Percentiles rank a stretch among this genome's conserved stretches.
Evolutionary conservation across 495 filamentous ascomycete species (phyloP).

Genomic region (Talaromyces nanjingensis): DNA sequence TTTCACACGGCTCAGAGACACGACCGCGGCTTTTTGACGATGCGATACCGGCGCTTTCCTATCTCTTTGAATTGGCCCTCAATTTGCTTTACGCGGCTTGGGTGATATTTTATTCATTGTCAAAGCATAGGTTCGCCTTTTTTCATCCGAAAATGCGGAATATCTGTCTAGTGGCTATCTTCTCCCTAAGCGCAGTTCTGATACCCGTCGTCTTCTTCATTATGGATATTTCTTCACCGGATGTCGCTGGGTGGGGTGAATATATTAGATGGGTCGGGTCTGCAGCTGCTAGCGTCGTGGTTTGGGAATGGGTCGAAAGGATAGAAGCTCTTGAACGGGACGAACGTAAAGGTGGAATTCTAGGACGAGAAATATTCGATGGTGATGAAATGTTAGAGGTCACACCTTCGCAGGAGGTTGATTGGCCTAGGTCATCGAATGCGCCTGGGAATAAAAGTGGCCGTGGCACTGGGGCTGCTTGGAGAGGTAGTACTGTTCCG

Average conservation of each 20-base stretch:
- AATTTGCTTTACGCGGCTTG: slow-evolving; percentile 89
- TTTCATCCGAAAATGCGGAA: slow-evolving; percentile 91
- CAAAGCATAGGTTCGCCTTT: slow-evolving; percentile 88
- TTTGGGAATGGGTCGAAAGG: slow-evolving; percentile 99
- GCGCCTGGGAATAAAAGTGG: slow-evolving; percentile 30
- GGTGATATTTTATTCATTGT: slow-evolving; percentile 91
- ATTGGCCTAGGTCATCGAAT: slow-evolving; percentile 38
- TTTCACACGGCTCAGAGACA: slow-evolving; percentile 47
- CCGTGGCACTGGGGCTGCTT: slow-evolving; percentile 29
- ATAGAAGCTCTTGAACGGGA: slow-evolving; percentile 95
- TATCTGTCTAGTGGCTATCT: slow-evolving; percentile 73
- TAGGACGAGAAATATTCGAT: slow-evolving; percentile 91
- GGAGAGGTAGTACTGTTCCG: slow-evolving; percentile 36
- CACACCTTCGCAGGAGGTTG: slow-evolving; percentile 53
- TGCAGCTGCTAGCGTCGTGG: slow-evolving; percentile 89
- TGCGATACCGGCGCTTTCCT: slow-evolving; percentile 86
- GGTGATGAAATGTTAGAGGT: slow-evolving; percentile 92
- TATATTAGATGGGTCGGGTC: slow-evolving; percentile 98
- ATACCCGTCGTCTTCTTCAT: slow-evolving; percentile 96
- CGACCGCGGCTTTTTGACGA: slow-evolving; percentile 71
- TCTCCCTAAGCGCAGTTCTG: slow-evolving; percentile 73
- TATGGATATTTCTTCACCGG: slow-evolving; percentile 79
- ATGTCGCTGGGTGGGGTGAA: slow-evolving; percentile 90
- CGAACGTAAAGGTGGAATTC: slow-evolving; percentile 90
- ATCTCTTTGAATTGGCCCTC: slow-evolving; percentile 85